These are phyloP conservation scores for Neospora caninum DNA, from an alignment of 169 alveolate species.

Conservation along the genomic window DNA sequence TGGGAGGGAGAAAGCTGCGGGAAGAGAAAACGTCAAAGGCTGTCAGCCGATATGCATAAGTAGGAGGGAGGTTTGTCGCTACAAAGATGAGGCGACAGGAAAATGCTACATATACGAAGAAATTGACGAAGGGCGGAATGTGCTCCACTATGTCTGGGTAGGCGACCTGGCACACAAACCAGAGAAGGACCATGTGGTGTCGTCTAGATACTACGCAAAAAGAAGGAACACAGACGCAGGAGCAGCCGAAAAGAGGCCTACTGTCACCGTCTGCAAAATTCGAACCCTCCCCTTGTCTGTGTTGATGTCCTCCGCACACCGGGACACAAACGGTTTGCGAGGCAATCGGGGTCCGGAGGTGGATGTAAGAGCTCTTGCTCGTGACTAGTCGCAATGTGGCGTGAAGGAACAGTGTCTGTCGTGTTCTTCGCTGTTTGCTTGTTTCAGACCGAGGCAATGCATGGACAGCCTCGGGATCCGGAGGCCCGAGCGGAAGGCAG, in stretches of 20 bases:
- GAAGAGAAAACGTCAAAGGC: neutral
- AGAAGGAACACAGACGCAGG: too few relatives aligned
- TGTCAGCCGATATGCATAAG: neutral
- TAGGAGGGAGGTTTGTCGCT: neutral
- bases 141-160: neutral
- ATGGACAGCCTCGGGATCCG: neutral
- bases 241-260: too few relatives aligned
- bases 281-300: too few relatives aligned
- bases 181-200: too few relatives aligned
- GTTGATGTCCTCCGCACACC: too few relatives aligned
- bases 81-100: neutral
- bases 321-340: too few relatives aligned
- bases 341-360: too few relatives aligned
- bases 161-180: neutral
- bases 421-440: too few relatives aligned
- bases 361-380: too few relatives aligned
- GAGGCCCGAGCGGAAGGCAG: neutral
- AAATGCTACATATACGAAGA: slow-evolving; percentile 5
- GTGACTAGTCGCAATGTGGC: too few relatives aligned
- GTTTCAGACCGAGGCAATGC: neutral
- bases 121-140: neutral
- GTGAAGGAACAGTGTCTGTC: neutral
- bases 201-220: too few relatives aligned
- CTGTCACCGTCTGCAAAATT: too few relatives aligned
- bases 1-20: neutral